phyloP scores from a whole-genome alignment of 768 basidiomycete species.

The Sistotremastrum niveocremeum region DNA sequence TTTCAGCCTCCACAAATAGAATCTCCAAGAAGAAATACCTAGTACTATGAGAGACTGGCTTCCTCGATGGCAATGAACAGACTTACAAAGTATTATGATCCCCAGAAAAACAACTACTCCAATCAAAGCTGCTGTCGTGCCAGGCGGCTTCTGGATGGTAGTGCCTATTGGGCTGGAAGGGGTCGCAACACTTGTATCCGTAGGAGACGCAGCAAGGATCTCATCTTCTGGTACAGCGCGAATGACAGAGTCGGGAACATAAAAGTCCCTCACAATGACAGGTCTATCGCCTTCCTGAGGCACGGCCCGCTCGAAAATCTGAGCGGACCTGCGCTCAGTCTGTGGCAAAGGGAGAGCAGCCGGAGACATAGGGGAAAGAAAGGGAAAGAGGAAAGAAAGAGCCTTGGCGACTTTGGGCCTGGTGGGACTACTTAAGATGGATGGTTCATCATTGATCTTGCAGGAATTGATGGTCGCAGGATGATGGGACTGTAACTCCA shows the following conservation, averaged over 20 bases:
- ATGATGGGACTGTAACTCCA: no score
- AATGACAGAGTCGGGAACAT: no score
- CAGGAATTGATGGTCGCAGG: no score
- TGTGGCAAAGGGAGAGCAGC: constrained; percentile 1
- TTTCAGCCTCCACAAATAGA: constrained; percentile 2
- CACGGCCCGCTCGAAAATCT: not conserved
- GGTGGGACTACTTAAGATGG: no score
- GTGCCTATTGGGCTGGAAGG: not conserved
- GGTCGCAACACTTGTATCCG: not conserved
- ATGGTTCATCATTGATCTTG: no score
- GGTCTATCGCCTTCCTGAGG: not conserved
- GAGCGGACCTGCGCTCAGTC: constrained; percentile 6
- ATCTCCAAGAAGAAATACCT: constrained; percentile 2
- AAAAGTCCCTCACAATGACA: no score
- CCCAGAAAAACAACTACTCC: constrained; percentile 16
- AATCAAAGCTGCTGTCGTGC: constrained; percentile 9
- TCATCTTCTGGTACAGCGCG: no score
- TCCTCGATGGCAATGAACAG: not conserved
- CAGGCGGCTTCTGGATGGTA: not conserved
- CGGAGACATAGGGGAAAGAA: constrained; percentile 6
- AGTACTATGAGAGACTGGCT: constrained; percentile 3
- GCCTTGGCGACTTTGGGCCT: not conserved
- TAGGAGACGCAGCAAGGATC: not conserved
- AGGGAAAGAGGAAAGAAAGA: constrained; percentile 8
- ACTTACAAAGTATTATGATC: constrained; percentile 12